phyloP scores from a whole-genome alignment of 176 grass and related monocot genomes.

The Chloris gayana region DNA sequence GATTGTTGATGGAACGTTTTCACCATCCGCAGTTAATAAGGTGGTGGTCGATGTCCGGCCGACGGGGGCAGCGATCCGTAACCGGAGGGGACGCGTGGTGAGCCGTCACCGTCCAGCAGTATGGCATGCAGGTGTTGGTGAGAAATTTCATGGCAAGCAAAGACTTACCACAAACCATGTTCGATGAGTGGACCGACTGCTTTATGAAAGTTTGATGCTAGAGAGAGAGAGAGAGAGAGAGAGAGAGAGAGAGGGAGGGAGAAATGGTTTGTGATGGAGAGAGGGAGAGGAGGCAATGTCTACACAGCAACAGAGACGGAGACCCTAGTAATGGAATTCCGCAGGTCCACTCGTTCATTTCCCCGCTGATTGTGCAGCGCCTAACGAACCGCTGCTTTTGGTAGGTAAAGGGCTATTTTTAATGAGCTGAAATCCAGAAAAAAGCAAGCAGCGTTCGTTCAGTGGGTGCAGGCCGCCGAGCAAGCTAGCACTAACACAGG shows the following conservation, averaged over 20 bases:
- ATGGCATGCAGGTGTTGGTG: neutral
- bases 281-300: no score
- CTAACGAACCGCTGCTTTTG: conserved; percentile 35
- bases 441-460: neutral
- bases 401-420: conserved; percentile 19
- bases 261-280: no score
- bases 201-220: no score
- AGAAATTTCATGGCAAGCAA: neutral
- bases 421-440: neutral
- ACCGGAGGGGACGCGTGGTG: neutral
- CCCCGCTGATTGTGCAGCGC: neutral
- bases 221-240: no score
- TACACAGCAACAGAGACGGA: neutral
- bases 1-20: neutral
- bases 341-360: no score
- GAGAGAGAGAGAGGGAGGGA: no score
- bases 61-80: conserved; percentile 12
- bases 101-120: neutral
- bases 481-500: conserved; percentile 19
- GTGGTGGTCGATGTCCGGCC: neutral
- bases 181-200: no score
- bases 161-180: no score
- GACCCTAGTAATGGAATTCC: neutral
- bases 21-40: neutral
- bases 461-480: neutral